These are phyloP conservation scores for Pelargonium nanum DNA, from an alignment of 345 rosid species.

Conservation along the genomic window DNA sequence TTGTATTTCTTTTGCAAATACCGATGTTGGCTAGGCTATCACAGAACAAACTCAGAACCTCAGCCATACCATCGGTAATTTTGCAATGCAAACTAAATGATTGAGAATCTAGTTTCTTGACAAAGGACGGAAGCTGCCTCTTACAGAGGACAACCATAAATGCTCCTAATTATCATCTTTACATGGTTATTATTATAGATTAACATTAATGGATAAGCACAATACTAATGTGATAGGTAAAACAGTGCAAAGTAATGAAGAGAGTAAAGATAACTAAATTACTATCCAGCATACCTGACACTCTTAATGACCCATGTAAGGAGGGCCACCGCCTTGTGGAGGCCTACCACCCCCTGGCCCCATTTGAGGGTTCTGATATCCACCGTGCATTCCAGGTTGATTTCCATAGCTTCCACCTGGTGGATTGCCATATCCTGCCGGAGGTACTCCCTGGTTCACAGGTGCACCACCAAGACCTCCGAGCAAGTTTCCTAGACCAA, in stretches of 20 bases:
- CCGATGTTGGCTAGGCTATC: not conserved
- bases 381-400: constrained; percentile 24
- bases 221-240: not conserved
- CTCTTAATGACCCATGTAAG: constrained; percentile 32
- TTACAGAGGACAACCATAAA: no score
- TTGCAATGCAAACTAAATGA: not conserved
- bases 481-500: constrained; percentile 27
- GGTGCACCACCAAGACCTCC: constrained; percentile 22
- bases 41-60: not conserved
- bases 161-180: not conserved
- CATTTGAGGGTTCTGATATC: constrained; percentile 27
- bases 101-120: not conserved
- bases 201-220: not conserved
- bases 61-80: not conserved
- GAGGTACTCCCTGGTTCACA: constrained; percentile 22
- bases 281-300: constrained; percentile 3
- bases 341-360: constrained; percentile 27
- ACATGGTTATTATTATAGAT: not conserved
- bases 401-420: constrained; percentile 18
- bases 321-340: constrained; percentile 29
- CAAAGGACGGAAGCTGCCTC: not conserved
- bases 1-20: no score
- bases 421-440: constrained; percentile 23
- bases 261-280: not conserved
- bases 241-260: not conserved